Base-by-base conservation (phyloP, 805 yeast genomes). In the Saccharomyces kudriavzevii region DNA sequence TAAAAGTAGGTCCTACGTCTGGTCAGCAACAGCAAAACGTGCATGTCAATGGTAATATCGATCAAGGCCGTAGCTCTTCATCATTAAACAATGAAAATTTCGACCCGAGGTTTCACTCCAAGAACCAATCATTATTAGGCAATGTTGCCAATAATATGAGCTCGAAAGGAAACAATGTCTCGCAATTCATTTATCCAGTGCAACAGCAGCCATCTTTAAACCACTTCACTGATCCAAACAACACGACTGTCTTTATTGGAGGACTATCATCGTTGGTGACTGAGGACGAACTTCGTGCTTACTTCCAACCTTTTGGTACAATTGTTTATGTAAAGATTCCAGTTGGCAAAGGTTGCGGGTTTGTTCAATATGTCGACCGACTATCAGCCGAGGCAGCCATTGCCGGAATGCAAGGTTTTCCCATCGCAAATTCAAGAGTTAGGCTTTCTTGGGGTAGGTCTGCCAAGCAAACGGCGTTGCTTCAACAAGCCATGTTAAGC, bases 381-480 rank as follows among this genome's bases (percentile, higher is more conserved):
- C 81, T 82, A 47, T 83, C 88, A 60, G 97, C 97, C 1, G 97
- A 91, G 70, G 77, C 77, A 52, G 96, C 97, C 10, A 87, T 90
- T 57, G 76, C 81, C 35, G 86, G 84, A 58, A 86, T 90, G 95
- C 96, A 90, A 70, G 96, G 96, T 9, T 88, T 83, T 66, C 89
- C 89, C 40, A 84, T 90, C 60, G 92, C 91, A 50, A 90, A 88
- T 54, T 84, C 88, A 54, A 78, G 92, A 56, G 83, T 90, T 49
- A 77, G 96, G 61, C 77, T 90, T 54, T 84, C 92, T 51, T 90
- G 97, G 97, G 97, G 97, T 29, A 78, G 89, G 60, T 80, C 87
- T 45, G 62, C 64, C 0, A 58, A 57, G 45, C 67, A 64, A 46
- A 60, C 56, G 52, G 35, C 54, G 11, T 3, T 47, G 43, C 49